Evolutionary conservation across 192 early-diverging fungal species (phyloP).

Genomic region (Podila verticillata): DNA sequence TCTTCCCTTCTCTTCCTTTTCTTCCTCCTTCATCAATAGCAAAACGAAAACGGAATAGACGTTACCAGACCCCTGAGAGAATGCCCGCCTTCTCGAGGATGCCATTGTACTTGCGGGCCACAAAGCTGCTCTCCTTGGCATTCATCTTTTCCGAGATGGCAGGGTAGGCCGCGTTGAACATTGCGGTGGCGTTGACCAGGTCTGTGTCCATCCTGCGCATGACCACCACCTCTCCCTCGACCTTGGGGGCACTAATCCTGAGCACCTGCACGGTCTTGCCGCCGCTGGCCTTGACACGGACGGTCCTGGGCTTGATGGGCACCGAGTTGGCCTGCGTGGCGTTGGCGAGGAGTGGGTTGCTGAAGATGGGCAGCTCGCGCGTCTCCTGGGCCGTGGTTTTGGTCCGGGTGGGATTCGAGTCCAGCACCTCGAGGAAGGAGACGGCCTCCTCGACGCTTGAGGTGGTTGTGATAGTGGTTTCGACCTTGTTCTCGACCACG

Average conservation of each 20-base stretch:
- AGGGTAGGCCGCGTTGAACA: conserved; percentile 53
- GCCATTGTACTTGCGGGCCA: conserved; percentile 36
- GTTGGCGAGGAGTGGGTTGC: conserved; percentile 48
- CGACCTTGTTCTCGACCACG: conserved; percentile 23
- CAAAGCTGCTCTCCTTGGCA: conserved; percentile 31
- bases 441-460: conserved; percentile 22
- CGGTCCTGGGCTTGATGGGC: conserved; percentile 38
- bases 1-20: not conserved
- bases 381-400: not conserved
- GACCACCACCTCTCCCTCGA: conserved; percentile 48
- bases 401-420: not conserved
- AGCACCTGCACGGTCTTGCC: conserved; percentile 32
- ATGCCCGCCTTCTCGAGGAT: conserved; percentile 32
- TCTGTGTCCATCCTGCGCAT: conserved; percentile 46
- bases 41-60: not conserved
- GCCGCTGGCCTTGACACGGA: conserved; percentile 29
- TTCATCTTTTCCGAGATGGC: conserved; percentile 52
- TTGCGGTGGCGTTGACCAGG: conserved; percentile 49
- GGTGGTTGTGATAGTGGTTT: conserved; percentile 7
- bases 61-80: conserved; percentile 44
- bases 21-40: too few relatives aligned
- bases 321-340: conserved; percentile 46
- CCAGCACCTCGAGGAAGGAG: conserved; percentile 17
- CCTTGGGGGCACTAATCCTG: conserved; percentile 49
- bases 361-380: conserved; percentile 49